These are phyloP conservation scores for Pichia kudriavzevii DNA, from an alignment of 1,139 yeast species.

Conservation along the genomic window DNA sequence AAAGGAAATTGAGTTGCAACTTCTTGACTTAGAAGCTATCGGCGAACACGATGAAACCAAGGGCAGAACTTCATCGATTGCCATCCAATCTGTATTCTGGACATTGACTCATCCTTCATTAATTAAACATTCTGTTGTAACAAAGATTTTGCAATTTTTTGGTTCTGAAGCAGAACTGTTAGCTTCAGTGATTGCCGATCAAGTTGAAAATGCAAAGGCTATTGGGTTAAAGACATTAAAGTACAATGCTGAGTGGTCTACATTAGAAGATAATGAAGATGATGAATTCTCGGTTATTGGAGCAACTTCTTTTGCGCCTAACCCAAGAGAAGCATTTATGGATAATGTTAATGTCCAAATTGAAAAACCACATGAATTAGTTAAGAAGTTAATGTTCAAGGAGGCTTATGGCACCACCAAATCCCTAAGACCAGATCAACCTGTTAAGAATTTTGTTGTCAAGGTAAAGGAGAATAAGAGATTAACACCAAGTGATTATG, in stretches of 20 bases:
- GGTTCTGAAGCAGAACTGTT: conserved; percentile 78
- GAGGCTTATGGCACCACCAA: conserved; percentile 61
- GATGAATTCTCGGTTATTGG: conserved; percentile 27
- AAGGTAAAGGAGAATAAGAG: conserved; percentile 89
- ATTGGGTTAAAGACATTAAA: conserved; percentile 43
- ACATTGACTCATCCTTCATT: conserved; percentile 56
- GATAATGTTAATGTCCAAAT: conserved; percentile 31
- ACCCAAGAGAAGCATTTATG: conserved; percentile 44
- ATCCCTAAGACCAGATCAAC: conserved; percentile 81
- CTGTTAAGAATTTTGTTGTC: conserved; percentile 77
- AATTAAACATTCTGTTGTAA: conserved; percentile 56
- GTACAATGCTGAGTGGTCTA: conserved; percentile 33
- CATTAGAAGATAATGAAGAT: conserved; percentile 26
- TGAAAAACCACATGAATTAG: conserved; percentile 45
- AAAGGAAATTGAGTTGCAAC: conserved; percentile 44
- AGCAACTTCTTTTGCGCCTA: conserved; percentile 55
- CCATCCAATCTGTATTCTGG: conserved; percentile 80
- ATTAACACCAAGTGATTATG: conserved; percentile 85
- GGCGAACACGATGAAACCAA: conserved; percentile 64
- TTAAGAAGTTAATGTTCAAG: conserved; percentile 67
- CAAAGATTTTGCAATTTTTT: conserved; percentile 72
- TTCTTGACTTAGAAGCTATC: conserved; percentile 49
- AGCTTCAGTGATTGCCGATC: conserved; percentile 72
- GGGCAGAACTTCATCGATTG: conserved; percentile 70
- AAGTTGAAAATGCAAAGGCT: conserved; percentile 47